phyloP scores from a whole-genome alignment of 768 basidiomycete genomes.

The Leccinum obscurum region DNA sequence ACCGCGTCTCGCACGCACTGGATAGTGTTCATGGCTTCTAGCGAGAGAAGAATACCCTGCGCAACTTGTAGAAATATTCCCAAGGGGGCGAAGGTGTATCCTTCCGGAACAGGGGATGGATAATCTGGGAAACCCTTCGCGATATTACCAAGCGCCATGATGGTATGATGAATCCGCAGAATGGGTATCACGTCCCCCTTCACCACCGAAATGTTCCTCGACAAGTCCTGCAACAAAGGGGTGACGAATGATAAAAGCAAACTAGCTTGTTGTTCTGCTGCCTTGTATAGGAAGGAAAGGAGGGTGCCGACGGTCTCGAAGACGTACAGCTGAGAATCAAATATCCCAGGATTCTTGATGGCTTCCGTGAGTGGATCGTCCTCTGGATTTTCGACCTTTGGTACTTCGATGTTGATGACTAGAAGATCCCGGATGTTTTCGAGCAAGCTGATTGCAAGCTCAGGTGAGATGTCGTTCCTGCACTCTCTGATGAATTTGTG shows the following conservation, averaged over 20 bases:
- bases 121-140: conserved; percentile 97
- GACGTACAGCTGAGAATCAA: conserved; percentile 91
- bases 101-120: conserved; percentile 64
- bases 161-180: conserved; percentile 85
- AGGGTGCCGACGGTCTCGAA: conserved; percentile 91
- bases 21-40: conserved; percentile 86
- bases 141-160: conserved; percentile 92
- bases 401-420: conserved; percentile 69
- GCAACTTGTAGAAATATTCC: conserved; percentile 84
- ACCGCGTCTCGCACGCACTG: conserved; percentile 93
- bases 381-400: conserved; percentile 71
- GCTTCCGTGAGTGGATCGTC: conserved; percentile 81
- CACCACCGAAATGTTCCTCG: conserved; percentile 51
- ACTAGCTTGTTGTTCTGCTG: conserved; percentile 63
- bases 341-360: conserved; percentile 65
- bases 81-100: conserved; percentile 68
- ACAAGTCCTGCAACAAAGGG: conserved; percentile 77
- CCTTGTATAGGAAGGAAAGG: conserved; percentile 70
- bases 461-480: conserved; percentile 70
- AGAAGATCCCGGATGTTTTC: conserved; percentile 77
- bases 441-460: conserved; percentile 70
- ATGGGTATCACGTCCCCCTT: conserved; percentile 73
- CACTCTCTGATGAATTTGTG: conserved; percentile 87
- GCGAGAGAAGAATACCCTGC: conserved; percentile 80
- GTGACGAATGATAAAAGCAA: conserved; percentile 76